Conservation (phyloP, 169 alveolate species). For the Babesia ovata region DNA sequence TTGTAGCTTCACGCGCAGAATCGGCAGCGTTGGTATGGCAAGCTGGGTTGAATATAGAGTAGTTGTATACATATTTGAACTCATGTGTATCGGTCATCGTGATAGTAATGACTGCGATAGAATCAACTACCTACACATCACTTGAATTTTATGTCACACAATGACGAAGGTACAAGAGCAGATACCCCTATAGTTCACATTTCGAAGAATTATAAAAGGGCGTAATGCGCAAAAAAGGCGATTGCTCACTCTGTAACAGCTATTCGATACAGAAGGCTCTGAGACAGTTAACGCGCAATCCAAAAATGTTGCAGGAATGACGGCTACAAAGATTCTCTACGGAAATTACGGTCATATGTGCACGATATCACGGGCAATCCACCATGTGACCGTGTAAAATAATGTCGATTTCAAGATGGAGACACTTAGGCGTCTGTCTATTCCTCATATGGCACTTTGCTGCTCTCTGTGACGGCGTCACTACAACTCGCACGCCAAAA, state of each 20-base stretch:
- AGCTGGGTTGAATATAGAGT: constrained; percentile 7
- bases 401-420: constrained; percentile 19
- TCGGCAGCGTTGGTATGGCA: neutral
- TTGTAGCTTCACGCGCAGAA: neutral
- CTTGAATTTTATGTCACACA: neutral
- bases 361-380: no score
- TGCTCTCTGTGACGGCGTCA: neutral
- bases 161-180: no score
- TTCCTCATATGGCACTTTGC: neutral
- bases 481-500: neutral
- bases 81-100: constrained; percentile 9
- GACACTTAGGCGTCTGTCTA: neutral
- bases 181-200: no score
- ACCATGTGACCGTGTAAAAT: neutral
- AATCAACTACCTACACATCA: constrained; percentile 10
- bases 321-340: no score
- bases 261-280: no score
- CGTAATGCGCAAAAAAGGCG: no score
- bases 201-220: no score
- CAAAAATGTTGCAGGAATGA: no score
- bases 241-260: no score
- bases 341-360: no score
- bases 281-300: no score
- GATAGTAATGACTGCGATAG: neutral
- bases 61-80: constrained; percentile 43